Evolutionary conservation across 306 rosid species (phyloP).

Genomic region (Potentilla sterilis): DNA sequence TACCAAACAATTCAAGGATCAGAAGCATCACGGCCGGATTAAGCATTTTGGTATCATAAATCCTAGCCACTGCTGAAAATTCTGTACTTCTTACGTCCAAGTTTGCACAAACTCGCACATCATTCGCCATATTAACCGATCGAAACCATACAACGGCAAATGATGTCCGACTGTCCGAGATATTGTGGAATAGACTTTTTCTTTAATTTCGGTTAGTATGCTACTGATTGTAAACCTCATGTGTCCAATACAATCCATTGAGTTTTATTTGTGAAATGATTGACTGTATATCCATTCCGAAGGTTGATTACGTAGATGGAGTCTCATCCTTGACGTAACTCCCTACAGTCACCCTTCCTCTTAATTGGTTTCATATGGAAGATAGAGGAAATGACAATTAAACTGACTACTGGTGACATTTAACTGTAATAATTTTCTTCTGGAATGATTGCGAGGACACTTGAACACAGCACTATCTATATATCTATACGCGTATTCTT

Average conservation of each 20-base stretch:
- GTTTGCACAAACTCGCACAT: background rate
- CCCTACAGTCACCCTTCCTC: background rate
- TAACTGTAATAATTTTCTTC: background rate
- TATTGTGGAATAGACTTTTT: too few species aligned
- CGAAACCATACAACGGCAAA: too few species aligned
- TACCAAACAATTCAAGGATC: constrained; percentile 14
- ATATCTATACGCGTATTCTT: background rate
- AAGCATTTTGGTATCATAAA: too few species aligned
- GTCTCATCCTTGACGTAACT: background rate
- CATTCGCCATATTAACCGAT: too few species aligned
- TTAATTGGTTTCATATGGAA: background rate
- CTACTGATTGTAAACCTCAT: too few species aligned
- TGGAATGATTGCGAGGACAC: background rate
- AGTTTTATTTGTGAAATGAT: too few species aligned
- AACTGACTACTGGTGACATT: too few species aligned
- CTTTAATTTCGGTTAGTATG: too few species aligned
- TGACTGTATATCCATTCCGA: background rate
- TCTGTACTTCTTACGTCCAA: too few species aligned
- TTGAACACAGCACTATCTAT: background rate
- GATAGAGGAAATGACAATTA: background rate
- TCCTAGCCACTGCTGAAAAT: too few species aligned
- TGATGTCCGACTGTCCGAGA: too few species aligned
- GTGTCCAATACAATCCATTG: too few species aligned
- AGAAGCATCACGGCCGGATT: background rate
- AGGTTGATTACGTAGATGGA: background rate